A percentile compares a stretch with the other conserved stretches of the same genome.
These are phyloP conservation scores for Boletus vinaceobasis DNA, from an alignment of 768 basidiomycete species.

Conservation along the genomic window DNA sequence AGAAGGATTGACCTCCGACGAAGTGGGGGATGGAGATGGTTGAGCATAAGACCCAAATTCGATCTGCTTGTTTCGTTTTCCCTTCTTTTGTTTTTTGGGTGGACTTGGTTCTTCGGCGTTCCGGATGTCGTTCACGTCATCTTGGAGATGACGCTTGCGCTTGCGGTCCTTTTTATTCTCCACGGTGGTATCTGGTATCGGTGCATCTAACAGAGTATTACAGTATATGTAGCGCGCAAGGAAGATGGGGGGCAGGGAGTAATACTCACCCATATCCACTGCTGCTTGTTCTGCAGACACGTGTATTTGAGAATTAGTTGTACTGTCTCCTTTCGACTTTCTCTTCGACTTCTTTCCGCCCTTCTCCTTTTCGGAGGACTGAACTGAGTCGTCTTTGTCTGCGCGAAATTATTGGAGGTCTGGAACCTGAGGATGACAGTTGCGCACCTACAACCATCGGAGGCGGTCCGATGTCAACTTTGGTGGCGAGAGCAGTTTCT, in stretches of 20 bases:
- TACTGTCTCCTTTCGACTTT: background rate
- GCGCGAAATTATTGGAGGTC: background rate
- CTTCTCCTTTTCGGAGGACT: conserved; percentile 2
- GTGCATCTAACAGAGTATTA: background rate
- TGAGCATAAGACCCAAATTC: background rate
- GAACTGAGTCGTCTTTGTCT: conserved; percentile 2
- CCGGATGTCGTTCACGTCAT: background rate
- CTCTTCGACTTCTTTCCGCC: conserved; percentile 15
- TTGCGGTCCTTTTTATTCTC: conserved; percentile 24
- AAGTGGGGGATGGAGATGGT: background rate
- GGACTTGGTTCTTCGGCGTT: conserved; percentile 5
- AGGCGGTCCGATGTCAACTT: background rate
- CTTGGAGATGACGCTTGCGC: conserved; percentile 17
- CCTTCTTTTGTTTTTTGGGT: conserved; percentile 28
- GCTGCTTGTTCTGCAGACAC: background rate
- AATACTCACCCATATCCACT: conserved; percentile 1
- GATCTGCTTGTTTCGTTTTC: conserved; percentile 15
- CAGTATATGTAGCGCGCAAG: background rate
- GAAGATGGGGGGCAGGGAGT: background rate
- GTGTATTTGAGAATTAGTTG: background rate
- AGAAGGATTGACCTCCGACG: conserved; percentile 16
- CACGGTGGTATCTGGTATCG: conserved; percentile 2
- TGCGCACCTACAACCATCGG: background rate
- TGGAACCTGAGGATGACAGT: background rate
- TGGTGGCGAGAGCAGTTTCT: background rate